phyloP scores from a whole-genome alignment of 225 moss, liverwort and hornwort genomes.

The Polytrichum commune region DNA sequence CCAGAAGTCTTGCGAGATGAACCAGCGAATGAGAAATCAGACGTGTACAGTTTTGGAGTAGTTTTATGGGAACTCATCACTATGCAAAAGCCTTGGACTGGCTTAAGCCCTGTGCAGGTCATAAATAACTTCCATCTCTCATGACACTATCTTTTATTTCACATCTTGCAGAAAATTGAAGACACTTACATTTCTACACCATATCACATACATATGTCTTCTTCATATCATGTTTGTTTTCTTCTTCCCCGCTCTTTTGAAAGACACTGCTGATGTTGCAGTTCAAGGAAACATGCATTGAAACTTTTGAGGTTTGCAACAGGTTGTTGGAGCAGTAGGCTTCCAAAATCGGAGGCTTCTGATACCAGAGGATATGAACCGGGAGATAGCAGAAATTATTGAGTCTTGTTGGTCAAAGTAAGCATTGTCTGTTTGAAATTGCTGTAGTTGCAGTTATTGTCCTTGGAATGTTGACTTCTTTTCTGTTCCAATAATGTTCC shows the following conservation, averaged over 20 bases:
- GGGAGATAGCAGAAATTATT: conserved; percentile 28
- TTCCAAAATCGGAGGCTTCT: conserved; percentile 53
- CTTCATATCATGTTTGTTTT: no score
- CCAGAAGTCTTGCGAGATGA: conserved; percentile 62
- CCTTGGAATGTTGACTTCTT: no score
- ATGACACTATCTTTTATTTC: not conserved
- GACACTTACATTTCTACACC: no score
- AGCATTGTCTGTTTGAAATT: not conserved
- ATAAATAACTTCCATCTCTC: not conserved
- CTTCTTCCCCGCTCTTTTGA: no score
- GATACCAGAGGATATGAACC: conserved; percentile 42
- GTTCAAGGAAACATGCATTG: no score
- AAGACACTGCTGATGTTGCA: no score
- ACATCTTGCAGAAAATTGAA: no score
- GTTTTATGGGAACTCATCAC: conserved; percentile 61
- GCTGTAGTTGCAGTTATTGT: not conserved
- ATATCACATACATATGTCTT: no score
- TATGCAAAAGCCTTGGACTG: conserved; percentile 55
- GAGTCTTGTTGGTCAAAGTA: conserved; percentile 53
- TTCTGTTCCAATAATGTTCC: no score
- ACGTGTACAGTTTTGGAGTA: conserved; percentile 62
- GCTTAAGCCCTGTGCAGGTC: conserved; percentile 57
- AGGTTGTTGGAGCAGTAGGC: conserved; percentile 66
- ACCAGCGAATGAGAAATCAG: conserved; percentile 56
- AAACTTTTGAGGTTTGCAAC: not conserved